Conservation (phyloP, 2,329 filamentous ascomycete species). For the Penicillium sp. region DNA sequence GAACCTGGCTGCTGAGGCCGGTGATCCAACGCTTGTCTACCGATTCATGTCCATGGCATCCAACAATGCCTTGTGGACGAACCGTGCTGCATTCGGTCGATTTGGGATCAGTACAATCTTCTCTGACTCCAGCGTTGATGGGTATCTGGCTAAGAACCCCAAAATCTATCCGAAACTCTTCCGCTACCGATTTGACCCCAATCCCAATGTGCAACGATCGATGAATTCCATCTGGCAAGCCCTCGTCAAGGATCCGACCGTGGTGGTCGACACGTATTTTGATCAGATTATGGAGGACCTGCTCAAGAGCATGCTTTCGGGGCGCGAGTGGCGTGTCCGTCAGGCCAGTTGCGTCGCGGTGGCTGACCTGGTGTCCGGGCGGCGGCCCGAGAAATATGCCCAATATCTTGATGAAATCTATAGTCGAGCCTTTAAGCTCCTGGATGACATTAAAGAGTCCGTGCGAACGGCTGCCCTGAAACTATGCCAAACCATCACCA, state of each 20-base stretch:
- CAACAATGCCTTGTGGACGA: conserved; percentile 95
- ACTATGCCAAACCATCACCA: conserved; percentile 77
- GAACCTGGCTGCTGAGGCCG: conserved; percentile 88
- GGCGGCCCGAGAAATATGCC: conserved; percentile 70
- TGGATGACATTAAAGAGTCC: conserved; percentile 92
- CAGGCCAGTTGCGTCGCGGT: conserved; percentile 90
- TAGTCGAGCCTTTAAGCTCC: conserved; percentile 76
- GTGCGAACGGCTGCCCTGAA: conserved; percentile 75
- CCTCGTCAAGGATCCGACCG: conserved; percentile 79
- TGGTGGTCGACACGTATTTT: conserved; percentile 73
- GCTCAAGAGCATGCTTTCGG: conserved; percentile 69
- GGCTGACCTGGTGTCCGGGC: conserved; percentile 77
- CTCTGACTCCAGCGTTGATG: conserved; percentile 67
- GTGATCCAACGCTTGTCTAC: conserved; percentile 93
- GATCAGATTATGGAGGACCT: conserved; percentile 84
- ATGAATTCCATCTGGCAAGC: conserved; percentile 99
- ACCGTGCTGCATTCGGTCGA: conserved; percentile 88
- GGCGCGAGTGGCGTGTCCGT: conserved; percentile 86
- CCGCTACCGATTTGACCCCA: conserved; percentile 91
- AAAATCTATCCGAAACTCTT: conserved; percentile 94
- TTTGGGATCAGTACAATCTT: conserved; percentile 91
- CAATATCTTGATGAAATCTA: conserved; percentile 80
- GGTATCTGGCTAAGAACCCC: conserved; percentile 70
- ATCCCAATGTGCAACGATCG: conserved; percentile 81
- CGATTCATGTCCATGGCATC: conserved; percentile 97